Conservation (phyloP, 139 green algal genomes). For the Tetradesmus obliquus region DNA sequence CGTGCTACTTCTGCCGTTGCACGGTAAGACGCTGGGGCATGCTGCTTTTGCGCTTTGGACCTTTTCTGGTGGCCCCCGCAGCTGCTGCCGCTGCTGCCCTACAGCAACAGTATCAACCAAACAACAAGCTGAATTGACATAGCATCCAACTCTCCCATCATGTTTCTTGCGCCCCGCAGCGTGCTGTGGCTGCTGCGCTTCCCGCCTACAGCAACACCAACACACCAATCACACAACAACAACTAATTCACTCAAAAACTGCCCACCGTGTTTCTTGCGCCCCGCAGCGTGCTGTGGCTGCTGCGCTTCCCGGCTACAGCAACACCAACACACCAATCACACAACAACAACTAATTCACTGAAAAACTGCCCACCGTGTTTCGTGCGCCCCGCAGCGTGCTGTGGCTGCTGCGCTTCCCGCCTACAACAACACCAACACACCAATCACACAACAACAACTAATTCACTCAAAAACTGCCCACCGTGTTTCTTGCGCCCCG, state of each 20-base stretch:
- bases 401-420: conserved; percentile 87
- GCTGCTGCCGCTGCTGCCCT: too few species aligned
- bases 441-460: too few species aligned
- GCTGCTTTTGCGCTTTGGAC: background rate
- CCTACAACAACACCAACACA: too few species aligned
- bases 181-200: conserved; percentile 91
- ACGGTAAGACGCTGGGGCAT: too few species aligned
- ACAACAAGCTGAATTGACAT: background rate
- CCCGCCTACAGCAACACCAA: too few species aligned
- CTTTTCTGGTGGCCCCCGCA: background rate
- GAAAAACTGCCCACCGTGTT: background rate
- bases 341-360: too few species aligned
- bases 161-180: conserved; percentile 48
- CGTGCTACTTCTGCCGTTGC: too few species aligned
- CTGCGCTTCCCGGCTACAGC: conserved; percentile 58
- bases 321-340: too few species aligned
- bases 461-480: background rate
- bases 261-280: conserved; percentile 4
- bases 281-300: conserved; percentile 87
- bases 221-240: too few species aligned
- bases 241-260: too few species aligned
- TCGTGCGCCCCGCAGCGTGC: conserved; percentile 65
- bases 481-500: conserved; percentile 32
- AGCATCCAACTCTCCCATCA: background rate
- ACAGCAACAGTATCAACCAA: too few species aligned